Conservation (phyloP, 2,329 filamentous ascomycete genomes). For the Fusarium metavorans region DNA sequence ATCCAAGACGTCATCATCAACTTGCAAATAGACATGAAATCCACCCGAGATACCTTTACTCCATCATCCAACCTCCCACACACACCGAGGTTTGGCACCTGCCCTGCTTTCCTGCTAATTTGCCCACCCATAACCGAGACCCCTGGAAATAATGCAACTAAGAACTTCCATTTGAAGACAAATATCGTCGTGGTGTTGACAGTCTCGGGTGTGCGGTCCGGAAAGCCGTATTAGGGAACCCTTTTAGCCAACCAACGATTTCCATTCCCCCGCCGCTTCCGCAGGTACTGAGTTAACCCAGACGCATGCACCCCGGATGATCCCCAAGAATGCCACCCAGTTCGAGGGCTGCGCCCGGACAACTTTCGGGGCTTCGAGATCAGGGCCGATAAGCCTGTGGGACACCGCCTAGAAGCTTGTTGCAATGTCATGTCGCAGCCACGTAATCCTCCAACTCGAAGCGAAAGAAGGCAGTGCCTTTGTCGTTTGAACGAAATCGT, state of each 20-base stretch:
- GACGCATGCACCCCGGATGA: slow-evolving; percentile 28
- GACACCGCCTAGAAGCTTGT: neutral
- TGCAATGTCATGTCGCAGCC: neutral
- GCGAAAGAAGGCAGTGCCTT: neutral
- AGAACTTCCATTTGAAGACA: slow-evolving; percentile 4
- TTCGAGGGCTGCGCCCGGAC: neutral
- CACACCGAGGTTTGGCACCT: slow-evolving; percentile 1
- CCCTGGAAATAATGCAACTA: slow-evolving; percentile 8
- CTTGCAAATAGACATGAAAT: slow-evolving; percentile 21
- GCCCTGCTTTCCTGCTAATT: slow-evolving; percentile 13
- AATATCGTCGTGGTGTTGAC: slow-evolving; percentile 18
- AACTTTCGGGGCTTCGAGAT: slow-evolving; percentile 14
- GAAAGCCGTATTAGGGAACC: slow-evolving; percentile 25
- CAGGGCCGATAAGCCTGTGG: slow-evolving; percentile 4
- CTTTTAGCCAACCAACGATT: slow-evolving; percentile 32
- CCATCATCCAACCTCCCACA: slow-evolving; percentile 9
- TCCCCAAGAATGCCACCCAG: slow-evolving; percentile 15
- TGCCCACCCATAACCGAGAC: slow-evolving; percentile 15
- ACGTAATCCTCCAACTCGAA: neutral
- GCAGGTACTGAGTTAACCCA: slow-evolving; percentile 3
- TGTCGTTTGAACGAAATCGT: neutral
- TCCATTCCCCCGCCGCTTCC: slow-evolving; percentile 1
- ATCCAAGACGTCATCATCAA: slow-evolving; percentile 35
- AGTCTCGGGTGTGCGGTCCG: slow-evolving; percentile 35
- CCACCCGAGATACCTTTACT: slow-evolving; percentile 21